A percentile compares a stretch with the other conserved stretches of the same genome.
These are phyloP conservation scores for Plantago coronopus DNA, from an alignment of 305 asterid genomes.

Conservation along the genomic window DNA sequence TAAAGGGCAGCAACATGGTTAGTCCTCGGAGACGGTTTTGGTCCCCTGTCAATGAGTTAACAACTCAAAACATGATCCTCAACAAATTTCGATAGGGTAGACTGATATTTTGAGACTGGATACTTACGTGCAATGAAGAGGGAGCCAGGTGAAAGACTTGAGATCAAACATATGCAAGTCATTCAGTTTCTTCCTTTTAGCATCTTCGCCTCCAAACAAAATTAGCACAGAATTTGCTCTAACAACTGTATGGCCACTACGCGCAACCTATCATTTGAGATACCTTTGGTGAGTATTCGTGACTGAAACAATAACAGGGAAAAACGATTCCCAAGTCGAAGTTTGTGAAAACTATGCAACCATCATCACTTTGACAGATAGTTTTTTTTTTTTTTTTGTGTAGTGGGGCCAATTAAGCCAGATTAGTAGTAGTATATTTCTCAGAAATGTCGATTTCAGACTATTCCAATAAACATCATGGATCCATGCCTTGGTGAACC, in stretches of 20 bases:
- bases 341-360: too few species aligned
- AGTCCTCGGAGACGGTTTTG: constrained; percentile 85
- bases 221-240: constrained; percentile 77
- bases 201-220: constrained; percentile 93
- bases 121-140: constrained; percentile 97
- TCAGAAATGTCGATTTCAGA: too few species aligned
- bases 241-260: constrained; percentile 93
- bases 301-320: neutral
- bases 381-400: too few species aligned
- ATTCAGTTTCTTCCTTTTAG: constrained; percentile 75
- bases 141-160: constrained; percentile 95
- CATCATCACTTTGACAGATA: too few species aligned
- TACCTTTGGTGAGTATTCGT: constrained; percentile 24
- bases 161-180: constrained; percentile 98
- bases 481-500: constrained; percentile 10
- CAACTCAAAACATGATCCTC: constrained; percentile 9
- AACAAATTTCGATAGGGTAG: constrained; percentile 1
- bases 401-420: too few species aligned
- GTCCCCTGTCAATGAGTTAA: constrained; percentile 59
- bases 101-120: constrained; percentile 3
- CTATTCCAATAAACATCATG: too few species aligned
- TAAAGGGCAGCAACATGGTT: constrained; percentile 88
- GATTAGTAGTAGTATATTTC: too few species aligned
- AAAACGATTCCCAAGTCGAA: neutral
- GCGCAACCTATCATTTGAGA: constrained; percentile 62